Evolutionary conservation across 371 early-diverging fungal species (phyloP).

Genomic region (Mycotypha africana): DNA sequence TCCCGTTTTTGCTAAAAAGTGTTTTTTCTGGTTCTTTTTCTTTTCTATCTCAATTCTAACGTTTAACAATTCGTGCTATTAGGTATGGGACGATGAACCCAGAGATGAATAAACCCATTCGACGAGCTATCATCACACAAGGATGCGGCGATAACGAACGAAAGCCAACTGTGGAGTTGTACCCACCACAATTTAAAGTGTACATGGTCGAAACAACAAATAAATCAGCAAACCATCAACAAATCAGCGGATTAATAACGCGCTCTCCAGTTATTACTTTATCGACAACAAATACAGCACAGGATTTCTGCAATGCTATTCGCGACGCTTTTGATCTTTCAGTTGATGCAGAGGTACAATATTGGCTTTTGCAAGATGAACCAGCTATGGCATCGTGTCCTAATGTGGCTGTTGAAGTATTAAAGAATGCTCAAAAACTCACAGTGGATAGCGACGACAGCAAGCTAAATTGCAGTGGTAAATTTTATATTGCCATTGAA

Average conservation of each 20-base stretch:
- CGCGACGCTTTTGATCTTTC: slow-evolving; percentile 7
- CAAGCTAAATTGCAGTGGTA: not conserved
- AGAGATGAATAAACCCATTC: slow-evolving; percentile 8
- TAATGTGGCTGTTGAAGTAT: not conserved
- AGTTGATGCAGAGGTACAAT: slow-evolving; percentile 12
- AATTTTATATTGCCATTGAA: slow-evolving; percentile 7
- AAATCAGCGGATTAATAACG: not conserved
- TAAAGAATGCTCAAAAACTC: not conserved
- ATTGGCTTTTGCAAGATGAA: slow-evolving; percentile 8
- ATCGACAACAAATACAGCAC: not conserved
- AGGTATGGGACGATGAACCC: too few relatives aligned
- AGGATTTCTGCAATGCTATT: slow-evolving; percentile 5
- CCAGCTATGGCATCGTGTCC: not conserved
- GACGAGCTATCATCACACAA: not conserved
- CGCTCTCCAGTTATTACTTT: slow-evolving; percentile 11
- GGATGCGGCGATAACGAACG: not conserved
- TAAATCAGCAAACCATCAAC: not conserved
- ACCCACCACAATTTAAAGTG: slow-evolving; percentile 18
- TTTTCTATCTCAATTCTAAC: too few relatives aligned
- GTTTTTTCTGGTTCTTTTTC: not conserved
- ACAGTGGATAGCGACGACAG: slow-evolving; percentile 1
- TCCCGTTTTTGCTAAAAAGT: too few relatives aligned
- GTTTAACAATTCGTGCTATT: too few relatives aligned
- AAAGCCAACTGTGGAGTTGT: slow-evolving; percentile 9
- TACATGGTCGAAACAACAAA: slow-evolving; percentile 6